Base-by-base conservation (phyloP, 257 asterid species). In the Solanum ossicruentum region DNA sequence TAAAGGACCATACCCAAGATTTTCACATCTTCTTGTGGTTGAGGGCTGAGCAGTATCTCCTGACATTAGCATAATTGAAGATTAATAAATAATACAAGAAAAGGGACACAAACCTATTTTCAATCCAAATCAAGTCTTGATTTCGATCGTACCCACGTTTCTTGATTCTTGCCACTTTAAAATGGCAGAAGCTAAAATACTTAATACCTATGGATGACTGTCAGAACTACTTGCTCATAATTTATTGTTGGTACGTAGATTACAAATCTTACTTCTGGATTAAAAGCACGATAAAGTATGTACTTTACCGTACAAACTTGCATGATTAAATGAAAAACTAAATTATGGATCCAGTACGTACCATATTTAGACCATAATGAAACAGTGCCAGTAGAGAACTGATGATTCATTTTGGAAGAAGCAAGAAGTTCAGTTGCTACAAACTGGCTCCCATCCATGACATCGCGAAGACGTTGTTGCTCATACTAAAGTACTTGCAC, bases 401-500 rank as follows among this genome's bases (percentile, higher is more conserved):
- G 87, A 28, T 67, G 87, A 28, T 67, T 81, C 52, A 28, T 81
- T 57, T 88, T 90, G 18, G 87, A 49, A 28, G 90, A 83, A 54
- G 89, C 49, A 41, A 94, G 91, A 16, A 91, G 72, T 11, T 89
- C 91, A 12, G 87, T 83, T 15, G 77, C 84, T 49, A 86, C 86
- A 77, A 77, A 26, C 13, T 77, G 82, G 87, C 81, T 73, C 10
- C 87, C 87, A 12, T 93, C 93, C 95, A 91, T 85, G 81, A 84
- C 97, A 71, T 92, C 96, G 47, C 95, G 87, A 6, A 92, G 94
- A 21, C 96, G 95, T 85, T 95, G 97, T 69, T 95, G 98, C 91
- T 95, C 98, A 85, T 93, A 90, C 91, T 94, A 92, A 47, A 95
- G 97, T 55, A 95, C 99, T 88, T 94, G 98, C 39, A 95, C 97